phyloP scores from a whole-genome alignment of 2,329 filamentous ascomycete genomes.

The Colletotrichum chlorophyti region DNA sequence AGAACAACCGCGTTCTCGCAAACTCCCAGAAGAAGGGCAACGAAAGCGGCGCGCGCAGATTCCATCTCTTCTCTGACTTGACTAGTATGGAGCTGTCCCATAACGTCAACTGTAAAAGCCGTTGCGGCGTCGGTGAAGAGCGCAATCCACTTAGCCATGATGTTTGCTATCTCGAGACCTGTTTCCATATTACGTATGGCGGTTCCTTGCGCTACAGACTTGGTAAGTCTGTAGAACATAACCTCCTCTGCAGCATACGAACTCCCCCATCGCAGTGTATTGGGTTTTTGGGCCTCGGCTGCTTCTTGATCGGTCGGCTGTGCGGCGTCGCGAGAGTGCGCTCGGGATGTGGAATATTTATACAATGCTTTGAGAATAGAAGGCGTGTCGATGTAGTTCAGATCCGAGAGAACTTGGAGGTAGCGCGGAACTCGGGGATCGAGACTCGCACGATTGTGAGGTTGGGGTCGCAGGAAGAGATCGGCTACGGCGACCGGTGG shows the following conservation, averaged over 20 bases:
- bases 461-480: constrained; percentile 62
- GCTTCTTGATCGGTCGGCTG: neutral
- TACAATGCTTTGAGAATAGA: constrained; percentile 63
- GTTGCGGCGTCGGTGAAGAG: constrained; percentile 60
- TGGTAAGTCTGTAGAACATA: constrained; percentile 91
- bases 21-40: constrained; percentile 67
- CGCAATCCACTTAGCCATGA: constrained; percentile 65
- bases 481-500: constrained; percentile 60
- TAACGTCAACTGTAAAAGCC: constrained; percentile 54
- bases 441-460: constrained; percentile 54
- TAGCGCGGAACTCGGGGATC: constrained; percentile 68
- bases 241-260: constrained; percentile 80
- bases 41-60: constrained; percentile 66
- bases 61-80: constrained; percentile 64
- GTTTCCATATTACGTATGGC: constrained; percentile 54
- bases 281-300: constrained; percentile 3
- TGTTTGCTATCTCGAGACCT: constrained; percentile 56
- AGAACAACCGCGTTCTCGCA: constrained; percentile 66
- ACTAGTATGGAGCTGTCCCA: constrained; percentile 51
- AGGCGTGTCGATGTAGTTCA: constrained; percentile 58
- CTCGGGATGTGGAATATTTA: constrained; percentile 62
- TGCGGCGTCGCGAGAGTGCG: constrained; percentile 37
- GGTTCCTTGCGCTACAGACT: constrained; percentile 72
- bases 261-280: constrained; percentile 54
- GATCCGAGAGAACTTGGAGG: constrained; percentile 59